These are phyloP conservation scores for Lecanicillium sp. DNA, from an alignment of 2,329 filamentous ascomycete genomes.

Conservation along the genomic window DNA sequence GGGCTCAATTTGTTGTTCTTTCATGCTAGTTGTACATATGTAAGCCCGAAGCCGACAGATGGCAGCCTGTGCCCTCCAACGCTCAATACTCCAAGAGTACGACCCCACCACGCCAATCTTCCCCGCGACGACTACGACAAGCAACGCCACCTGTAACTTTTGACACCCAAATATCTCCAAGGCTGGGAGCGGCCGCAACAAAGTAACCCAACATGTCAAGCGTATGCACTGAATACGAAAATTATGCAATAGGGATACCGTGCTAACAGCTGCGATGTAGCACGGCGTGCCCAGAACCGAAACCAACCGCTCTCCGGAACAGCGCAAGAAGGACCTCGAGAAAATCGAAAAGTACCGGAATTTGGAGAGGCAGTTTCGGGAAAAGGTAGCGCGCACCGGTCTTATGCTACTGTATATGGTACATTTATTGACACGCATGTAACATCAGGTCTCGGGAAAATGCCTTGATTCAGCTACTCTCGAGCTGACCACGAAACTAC, in stretches of 20 bases:
- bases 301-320: constrained; percentile 58
- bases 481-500: constrained; percentile 63
- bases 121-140: too few relatives aligned
- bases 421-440: not conserved
- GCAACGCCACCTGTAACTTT: too few relatives aligned
- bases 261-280: constrained; percentile 38
- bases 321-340: constrained; percentile 63
- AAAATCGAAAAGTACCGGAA: constrained; percentile 71
- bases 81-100: too few relatives aligned
- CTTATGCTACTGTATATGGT: not conserved
- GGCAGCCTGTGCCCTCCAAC: too few relatives aligned
- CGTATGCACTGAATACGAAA: not conserved
- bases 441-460: constrained; percentile 30
- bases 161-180: not conserved
- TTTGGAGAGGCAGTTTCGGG: constrained; percentile 61
- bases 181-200: not conserved
- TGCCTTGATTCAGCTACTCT: constrained; percentile 53
- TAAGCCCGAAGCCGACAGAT: too few relatives aligned
- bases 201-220: constrained; percentile 6
- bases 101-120: too few relatives aligned
- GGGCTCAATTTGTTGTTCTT: too few relatives aligned
- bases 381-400: constrained; percentile 44
- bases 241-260: not conserved
- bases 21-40: too few relatives aligned
- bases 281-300: constrained; percentile 75